Percentiles rank a stretch among this genome's conserved stretches.
Evolutionary conservation across 2,329 filamentous ascomycete genomes (phyloP).

Genomic region (Bipolaris victoriae): DNA sequence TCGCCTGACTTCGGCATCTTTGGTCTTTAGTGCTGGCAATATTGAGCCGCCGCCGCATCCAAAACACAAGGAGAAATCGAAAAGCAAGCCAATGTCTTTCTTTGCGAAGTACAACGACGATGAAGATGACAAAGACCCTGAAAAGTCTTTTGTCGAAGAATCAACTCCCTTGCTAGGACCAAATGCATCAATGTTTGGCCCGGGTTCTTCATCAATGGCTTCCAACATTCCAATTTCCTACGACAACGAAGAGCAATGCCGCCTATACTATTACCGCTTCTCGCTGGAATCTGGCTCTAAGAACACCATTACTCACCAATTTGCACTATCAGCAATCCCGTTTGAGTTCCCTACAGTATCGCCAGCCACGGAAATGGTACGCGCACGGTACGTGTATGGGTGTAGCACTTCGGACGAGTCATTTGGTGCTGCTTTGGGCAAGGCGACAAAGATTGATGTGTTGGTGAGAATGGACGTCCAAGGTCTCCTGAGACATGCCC

Average conservation of each 20-base stretch:
- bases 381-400: conserved; percentile 69
- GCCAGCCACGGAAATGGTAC: conserved; percentile 61
- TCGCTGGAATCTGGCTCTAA: conserved; percentile 48
- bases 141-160: conserved; percentile 37
- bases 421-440: conserved; percentile 66
- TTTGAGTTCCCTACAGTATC: conserved; percentile 72
- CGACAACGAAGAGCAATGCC: conserved; percentile 68
- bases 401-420: conserved; percentile 65
- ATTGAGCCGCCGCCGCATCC: conserved; percentile 59
- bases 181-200: not conserved
- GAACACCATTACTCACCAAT: conserved; percentile 64
- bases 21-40: conserved; percentile 70
- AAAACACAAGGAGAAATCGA: conserved; percentile 10
- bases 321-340: conserved; percentile 67
- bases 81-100: conserved; percentile 52
- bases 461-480: conserved; percentile 66
- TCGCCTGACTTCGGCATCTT: conserved; percentile 68
- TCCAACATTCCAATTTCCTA: conserved; percentile 32
- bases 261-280: conserved; percentile 73
- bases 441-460: conserved; percentile 69
- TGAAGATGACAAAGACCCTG: conserved; percentile 28
- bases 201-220: conserved; percentile 15
- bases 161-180: conserved; percentile 27
- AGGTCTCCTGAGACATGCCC: conserved; percentile 61
- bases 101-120: conserved; percentile 54